Evolutionary conservation across 768 basidiomycete species (phyloP).

Genomic region (Clitopilus hobsonii): DNA sequence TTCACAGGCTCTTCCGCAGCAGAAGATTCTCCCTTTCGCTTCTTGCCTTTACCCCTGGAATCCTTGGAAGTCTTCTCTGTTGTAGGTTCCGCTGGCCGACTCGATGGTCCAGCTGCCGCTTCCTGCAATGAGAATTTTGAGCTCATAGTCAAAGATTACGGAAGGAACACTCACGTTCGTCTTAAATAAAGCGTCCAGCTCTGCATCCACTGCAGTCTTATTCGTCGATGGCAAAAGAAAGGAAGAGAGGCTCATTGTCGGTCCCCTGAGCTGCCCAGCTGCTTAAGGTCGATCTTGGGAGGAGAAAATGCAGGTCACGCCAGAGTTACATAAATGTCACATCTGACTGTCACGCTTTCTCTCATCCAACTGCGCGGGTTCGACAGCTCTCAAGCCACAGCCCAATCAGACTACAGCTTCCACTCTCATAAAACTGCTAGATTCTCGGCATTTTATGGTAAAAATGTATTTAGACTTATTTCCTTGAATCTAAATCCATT

Average conservation of each 20-base stretch:
- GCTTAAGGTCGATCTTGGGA: neutral
- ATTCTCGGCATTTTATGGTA: slow-evolving; percentile 3
- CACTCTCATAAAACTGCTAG: too few species aligned
- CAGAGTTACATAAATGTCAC: neutral
- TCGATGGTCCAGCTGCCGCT: slow-evolving; percentile 11
- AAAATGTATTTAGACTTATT: slow-evolving; percentile 4
- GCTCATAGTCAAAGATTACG: neutral
- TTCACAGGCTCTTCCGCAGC: slow-evolving; percentile 12
- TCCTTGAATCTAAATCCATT: slow-evolving; percentile 36
- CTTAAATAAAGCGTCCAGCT: slow-evolving; percentile 61
- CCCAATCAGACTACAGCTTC: too few species aligned
- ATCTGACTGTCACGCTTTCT: neutral
- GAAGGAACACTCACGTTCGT: slow-evolving; percentile 44
- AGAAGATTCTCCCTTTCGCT: slow-evolving; percentile 25
- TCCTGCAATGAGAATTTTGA: slow-evolving; percentile 11
- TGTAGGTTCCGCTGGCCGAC: slow-evolving; percentile 7
- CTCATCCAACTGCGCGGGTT: too few species aligned
- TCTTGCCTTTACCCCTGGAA: slow-evolving; percentile 21
- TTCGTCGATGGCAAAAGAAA: slow-evolving; percentile 41
- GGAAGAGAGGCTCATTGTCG: slow-evolving; percentile 61
- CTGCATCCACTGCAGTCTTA: slow-evolving; percentile 43
- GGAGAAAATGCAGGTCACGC: neutral
- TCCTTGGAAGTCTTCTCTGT: neutral
- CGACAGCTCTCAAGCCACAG: too few species aligned
- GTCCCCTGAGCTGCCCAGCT: neutral